These are phyloP conservation scores for Entoloma clypeatum DNA, from an alignment of 1,284 basidiomycete species.

Conservation along the genomic window DNA sequence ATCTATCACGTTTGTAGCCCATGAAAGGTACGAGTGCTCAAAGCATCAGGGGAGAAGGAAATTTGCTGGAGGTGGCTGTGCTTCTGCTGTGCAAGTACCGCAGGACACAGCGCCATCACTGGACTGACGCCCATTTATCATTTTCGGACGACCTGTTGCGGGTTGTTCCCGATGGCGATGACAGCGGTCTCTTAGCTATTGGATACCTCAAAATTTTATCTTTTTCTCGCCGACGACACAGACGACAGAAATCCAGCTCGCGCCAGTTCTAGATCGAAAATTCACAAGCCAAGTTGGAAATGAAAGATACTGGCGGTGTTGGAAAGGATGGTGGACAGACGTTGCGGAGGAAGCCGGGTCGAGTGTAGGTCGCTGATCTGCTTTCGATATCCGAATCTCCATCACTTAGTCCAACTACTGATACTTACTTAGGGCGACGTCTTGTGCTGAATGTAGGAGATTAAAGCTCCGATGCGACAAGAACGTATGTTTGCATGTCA, in stretches of 20 bases:
- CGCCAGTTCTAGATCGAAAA: not conserved
- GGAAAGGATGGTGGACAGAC: conserved; percentile 14
- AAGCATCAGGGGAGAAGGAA: too few species aligned
- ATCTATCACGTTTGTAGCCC: too few species aligned
- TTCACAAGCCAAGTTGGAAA: not conserved
- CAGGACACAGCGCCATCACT: too few species aligned
- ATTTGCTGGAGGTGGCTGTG: too few species aligned
- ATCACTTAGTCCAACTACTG: not conserved
- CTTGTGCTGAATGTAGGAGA: conserved; percentile 70
- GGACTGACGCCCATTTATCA: too few species aligned
- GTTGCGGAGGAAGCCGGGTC: conserved; percentile 19
- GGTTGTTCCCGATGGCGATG: too few species aligned
- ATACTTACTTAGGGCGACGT: conserved; percentile 42
- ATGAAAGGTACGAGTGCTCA: too few species aligned
- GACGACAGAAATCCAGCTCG: not conserved
- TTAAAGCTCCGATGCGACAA: conserved; percentile 72
- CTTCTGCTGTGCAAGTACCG: too few species aligned
- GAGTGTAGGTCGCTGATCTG: conserved; percentile 18
- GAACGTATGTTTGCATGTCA: conserved; percentile 38
- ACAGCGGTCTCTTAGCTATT: too few species aligned
- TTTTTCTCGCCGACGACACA: conserved; percentile 1
- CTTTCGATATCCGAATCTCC: not conserved
- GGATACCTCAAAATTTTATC: too few species aligned
- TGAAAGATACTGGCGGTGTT: conserved; percentile 4
- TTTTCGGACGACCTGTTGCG: too few species aligned